Evolutionary conservation across 108 stramenopile genomes (phyloP).

Genomic region (Skeletonema tropicum): DNA sequence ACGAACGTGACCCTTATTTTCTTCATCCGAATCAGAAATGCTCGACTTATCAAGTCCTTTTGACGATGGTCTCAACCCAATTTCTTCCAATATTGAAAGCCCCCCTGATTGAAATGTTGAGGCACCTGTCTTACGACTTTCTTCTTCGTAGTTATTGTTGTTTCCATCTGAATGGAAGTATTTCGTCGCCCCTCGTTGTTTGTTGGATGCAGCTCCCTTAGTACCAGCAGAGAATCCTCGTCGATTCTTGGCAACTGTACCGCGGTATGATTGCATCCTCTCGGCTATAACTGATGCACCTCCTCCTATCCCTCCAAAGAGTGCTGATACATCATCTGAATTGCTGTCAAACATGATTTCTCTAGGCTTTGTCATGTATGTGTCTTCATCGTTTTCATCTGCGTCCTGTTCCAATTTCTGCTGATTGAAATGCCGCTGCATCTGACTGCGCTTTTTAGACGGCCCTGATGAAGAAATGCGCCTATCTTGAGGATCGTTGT

Average conservation of each 20-base stretch:
- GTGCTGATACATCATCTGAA: constrained; percentile 35
- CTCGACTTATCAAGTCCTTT: constrained; percentile 4
- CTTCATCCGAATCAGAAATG: background rate
- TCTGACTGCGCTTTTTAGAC: background rate
- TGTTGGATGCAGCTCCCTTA: background rate
- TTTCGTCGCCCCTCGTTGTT: background rate
- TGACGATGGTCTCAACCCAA: constrained; percentile 15
- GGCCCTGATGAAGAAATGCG: background rate
- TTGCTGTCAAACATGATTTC: constrained; percentile 26
- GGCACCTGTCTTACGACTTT: constrained; percentile 3
- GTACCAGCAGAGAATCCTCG: constrained; percentile 3
- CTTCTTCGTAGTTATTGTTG: constrained; percentile 1
- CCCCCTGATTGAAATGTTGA: constrained; percentile 12
- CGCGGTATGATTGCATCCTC: constrained; percentile 6
- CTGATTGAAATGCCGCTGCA: background rate
- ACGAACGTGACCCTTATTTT: constrained; percentile 10
- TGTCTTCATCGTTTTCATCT: constrained; percentile 19
- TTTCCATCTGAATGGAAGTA: background rate
- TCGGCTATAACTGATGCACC: constrained; percentile 17
- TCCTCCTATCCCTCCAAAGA: constrained; percentile 21
- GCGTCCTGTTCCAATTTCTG: constrained; percentile 7
- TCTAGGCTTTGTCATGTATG: constrained; percentile 41
- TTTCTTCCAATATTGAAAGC: constrained; percentile 37
- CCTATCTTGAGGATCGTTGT: background rate
- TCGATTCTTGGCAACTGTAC: constrained; percentile 3